A percentile compares a stretch with the other conserved stretches of the same genome.
phyloP scores from a whole-genome alignment of 345 rosid genomes.

The Lepidium aucheri region DNA sequence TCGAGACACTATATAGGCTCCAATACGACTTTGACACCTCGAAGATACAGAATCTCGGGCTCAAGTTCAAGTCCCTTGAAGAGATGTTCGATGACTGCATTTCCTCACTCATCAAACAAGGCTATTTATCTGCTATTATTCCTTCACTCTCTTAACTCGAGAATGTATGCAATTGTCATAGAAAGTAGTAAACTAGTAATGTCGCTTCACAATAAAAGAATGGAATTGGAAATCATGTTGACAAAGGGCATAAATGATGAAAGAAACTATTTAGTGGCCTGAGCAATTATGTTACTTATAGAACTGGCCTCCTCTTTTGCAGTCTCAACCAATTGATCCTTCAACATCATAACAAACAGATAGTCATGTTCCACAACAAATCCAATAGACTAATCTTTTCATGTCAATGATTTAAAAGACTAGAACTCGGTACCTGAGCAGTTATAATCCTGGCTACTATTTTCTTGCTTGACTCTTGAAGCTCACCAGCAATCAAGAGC shows the following conservation, averaged over 20 bases:
- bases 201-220: not conserved
- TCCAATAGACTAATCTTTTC: not conserved
- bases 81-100: constrained; percentile 74
- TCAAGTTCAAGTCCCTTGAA: constrained; percentile 54
- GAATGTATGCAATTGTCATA: not conserved
- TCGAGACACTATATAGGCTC: constrained; percentile 47
- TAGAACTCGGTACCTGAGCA: constrained; percentile 53
- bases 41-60: constrained; percentile 52
- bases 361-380: not conserved
- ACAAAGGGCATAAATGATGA: not conserved
- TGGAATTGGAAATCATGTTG: not conserved
- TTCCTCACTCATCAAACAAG: constrained; percentile 49
- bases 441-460: constrained; percentile 78
- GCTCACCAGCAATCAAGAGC: constrained; percentile 87
- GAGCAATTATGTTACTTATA: constrained; percentile 82
- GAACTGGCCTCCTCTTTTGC: constrained; percentile 93
- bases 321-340: constrained; percentile 92
- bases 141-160: not conserved
- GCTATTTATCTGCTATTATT: constrained; percentile 29
- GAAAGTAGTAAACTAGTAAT: not conserved
- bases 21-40: constrained; percentile 53
- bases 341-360: not conserved
- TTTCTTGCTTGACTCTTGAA: constrained; percentile 96
- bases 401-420: not conserved
- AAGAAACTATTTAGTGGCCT: constrained; percentile 67